Conservation (phyloP, 2,329 filamentous ascomycete genomes). For the Cercospora sp. region DNA sequence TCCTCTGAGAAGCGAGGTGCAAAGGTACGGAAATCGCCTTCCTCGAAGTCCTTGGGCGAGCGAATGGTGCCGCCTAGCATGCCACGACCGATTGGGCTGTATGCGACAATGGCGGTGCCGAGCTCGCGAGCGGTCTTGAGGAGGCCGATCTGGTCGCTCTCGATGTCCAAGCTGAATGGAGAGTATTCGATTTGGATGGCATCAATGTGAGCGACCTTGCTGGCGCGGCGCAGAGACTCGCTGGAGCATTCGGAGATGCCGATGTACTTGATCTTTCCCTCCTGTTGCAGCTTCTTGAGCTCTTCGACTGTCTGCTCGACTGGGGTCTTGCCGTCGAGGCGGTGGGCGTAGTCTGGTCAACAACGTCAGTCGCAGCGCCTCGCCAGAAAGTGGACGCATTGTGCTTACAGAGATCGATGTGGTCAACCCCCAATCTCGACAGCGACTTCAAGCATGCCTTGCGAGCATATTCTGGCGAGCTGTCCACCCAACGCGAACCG, state of each 20-base stretch:
- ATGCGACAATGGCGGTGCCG: constrained; percentile 58
- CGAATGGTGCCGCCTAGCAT: constrained; percentile 56
- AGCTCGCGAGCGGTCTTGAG: constrained; percentile 59
- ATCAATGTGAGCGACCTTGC: constrained; percentile 52
- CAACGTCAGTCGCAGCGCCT: not conserved
- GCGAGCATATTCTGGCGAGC: constrained; percentile 44
- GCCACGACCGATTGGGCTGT: constrained; percentile 61
- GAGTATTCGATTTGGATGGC: constrained; percentile 55
- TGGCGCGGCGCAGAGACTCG: constrained; percentile 53
- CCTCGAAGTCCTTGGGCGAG: constrained; percentile 49
- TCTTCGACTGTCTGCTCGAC: constrained; percentile 52
- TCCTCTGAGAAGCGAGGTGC: constrained; percentile 54
- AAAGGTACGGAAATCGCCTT: constrained; percentile 50
- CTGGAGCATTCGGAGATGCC: constrained; percentile 57
- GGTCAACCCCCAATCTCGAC: constrained; percentile 41
- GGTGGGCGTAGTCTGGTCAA: constrained; percentile 41
- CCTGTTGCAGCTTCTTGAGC: constrained; percentile 51
- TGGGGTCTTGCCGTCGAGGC: constrained; percentile 46
- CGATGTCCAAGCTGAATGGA: constrained; percentile 59
- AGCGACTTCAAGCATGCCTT: constrained; percentile 45
- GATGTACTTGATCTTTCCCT: constrained; percentile 59
- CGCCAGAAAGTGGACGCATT: not conserved
- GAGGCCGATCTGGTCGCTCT: constrained; percentile 52
- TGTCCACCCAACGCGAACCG: constrained; percentile 40
- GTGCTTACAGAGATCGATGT: constrained; percentile 44